Evolutionary conservation across 768 basidiomycete genomes (phyloP).

Genomic region (Gymnopilus dilepis): DNA sequence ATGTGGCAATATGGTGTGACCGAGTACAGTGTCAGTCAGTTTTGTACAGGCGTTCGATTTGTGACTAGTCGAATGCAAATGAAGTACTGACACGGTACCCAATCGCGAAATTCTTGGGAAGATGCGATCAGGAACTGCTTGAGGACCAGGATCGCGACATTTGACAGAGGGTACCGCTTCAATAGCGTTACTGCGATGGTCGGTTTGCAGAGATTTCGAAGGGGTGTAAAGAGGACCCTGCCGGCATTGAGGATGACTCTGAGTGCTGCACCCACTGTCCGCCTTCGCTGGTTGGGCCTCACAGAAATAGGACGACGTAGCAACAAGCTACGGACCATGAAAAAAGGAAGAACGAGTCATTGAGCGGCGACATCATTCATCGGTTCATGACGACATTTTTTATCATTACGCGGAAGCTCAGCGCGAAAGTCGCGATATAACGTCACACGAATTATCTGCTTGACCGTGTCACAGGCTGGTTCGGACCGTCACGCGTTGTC

Average conservation of each 20-base stretch:
- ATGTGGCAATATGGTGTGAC: conserved; percentile 15
- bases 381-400: conserved; percentile 21
- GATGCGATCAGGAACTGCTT: neutral
- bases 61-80: neutral
- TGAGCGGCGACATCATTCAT: conserved; percentile 13
- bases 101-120: neutral
- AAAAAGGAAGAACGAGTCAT: conserved; percentile 7
- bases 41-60: conserved; percentile 1
- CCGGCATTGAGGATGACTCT: neutral
- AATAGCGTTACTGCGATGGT: conserved; percentile 2
- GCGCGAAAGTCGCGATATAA: conserved; percentile 3
- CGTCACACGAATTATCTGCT: neutral
- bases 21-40: conserved; percentile 2
- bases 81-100: neutral
- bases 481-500: neutral
- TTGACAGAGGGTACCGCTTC: conserved; percentile 15
- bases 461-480: neutral
- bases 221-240: neutral
- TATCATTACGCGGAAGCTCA: conserved; percentile 10
- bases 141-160: conserved; percentile 7
- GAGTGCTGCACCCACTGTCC: neutral
- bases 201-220: neutral
- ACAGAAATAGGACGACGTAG: conserved; percentile 8
- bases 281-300: neutral
- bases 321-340: conserved; percentile 2